Evolutionary conservation across 2,329 filamentous ascomycete species (phyloP).

Genomic region (Teratosphaeria gauchensis): DNA sequence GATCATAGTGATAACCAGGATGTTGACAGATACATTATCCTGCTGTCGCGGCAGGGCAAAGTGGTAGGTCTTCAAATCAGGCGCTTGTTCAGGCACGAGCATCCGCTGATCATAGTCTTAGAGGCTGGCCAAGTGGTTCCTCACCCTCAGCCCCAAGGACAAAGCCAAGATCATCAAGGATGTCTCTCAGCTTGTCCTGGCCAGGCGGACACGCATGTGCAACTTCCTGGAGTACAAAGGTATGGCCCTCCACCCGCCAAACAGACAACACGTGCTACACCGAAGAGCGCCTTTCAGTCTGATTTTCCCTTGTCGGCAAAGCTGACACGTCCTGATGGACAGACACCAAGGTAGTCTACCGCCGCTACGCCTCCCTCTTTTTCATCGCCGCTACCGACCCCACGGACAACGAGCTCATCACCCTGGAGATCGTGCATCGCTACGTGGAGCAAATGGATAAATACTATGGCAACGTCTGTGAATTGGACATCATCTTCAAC

Average conservation of each 20-base stretch:
- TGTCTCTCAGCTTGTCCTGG: slow-evolving; percentile 93
- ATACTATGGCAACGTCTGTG: slow-evolving; percentile 99
- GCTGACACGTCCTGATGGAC: slow-evolving; percentile 6
- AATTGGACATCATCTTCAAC: slow-evolving; percentile 99
- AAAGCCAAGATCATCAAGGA: slow-evolving; percentile 99
- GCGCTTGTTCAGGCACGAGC: background rate
- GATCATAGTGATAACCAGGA: slow-evolving; percentile 8
- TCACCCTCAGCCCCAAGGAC: slow-evolving; percentile 90
- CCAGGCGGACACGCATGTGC: slow-evolving; percentile 95
- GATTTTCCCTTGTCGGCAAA: background rate
- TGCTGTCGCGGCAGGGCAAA: slow-evolving; percentile 97
- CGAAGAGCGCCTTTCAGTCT: background rate
- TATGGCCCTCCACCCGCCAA: slow-evolving; percentile 30
- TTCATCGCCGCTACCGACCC: slow-evolving; percentile 96
- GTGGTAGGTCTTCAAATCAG: slow-evolving; percentile 57
- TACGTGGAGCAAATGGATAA: slow-evolving; percentile 99
- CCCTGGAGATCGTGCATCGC: slow-evolving; percentile 95
- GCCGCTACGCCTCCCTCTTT: slow-evolving; percentile 95
- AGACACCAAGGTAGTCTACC: slow-evolving; percentile 99
- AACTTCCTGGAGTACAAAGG: slow-evolving; percentile 99
- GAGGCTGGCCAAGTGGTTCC: slow-evolving; percentile 99
- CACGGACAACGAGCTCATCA: slow-evolving; percentile 97
- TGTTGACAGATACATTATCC: slow-evolving; percentile 73
- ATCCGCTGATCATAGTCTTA: slow-evolving; percentile 31
- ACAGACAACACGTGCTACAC: slow-evolving; percentile 2